phyloP scores from a whole-genome alignment of 2,329 filamentous ascomycete genomes.

The Moelleriella libera region DNA sequence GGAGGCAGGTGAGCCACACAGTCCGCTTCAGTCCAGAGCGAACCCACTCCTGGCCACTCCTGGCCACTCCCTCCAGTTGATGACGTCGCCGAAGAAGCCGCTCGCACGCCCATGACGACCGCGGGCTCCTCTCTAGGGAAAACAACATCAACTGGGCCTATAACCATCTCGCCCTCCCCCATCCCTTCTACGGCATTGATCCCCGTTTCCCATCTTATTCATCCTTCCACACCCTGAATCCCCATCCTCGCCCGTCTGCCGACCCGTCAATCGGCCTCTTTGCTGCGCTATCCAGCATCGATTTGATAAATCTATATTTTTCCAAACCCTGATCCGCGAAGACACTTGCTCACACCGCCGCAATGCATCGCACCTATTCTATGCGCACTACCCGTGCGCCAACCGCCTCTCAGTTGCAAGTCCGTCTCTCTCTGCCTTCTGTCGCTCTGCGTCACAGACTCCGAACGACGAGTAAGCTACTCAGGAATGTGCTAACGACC shows the following conservation, averaged over 20 bases:
- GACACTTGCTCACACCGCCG: slow-evolving; percentile 11
- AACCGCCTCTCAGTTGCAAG: slow-evolving; percentile 67
- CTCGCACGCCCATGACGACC: slow-evolving; percentile 3
- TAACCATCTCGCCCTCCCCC: slow-evolving; percentile 5
- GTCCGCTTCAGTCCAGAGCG: neutral
- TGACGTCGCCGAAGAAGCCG: slow-evolving; percentile 8
- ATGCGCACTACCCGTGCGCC: slow-evolving; percentile 96
- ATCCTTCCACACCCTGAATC: neutral
- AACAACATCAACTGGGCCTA: slow-evolving; percentile 5
- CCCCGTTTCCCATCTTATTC: neutral
- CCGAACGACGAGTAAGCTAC: too few relatives aligned
- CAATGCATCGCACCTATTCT: slow-evolving; percentile 96
- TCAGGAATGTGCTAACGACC: too few relatives aligned
- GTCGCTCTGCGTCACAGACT: too few relatives aligned
- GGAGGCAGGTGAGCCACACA: neutral
- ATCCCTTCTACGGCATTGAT: neutral
- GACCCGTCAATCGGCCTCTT: neutral
- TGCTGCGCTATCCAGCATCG: too few relatives aligned
- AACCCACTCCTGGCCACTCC: neutral
- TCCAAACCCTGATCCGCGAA: too few relatives aligned
- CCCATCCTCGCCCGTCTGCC: neutral
- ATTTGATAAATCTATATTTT: too few relatives aligned
- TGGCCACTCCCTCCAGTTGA: slow-evolving; percentile 2
- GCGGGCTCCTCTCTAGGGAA: neutral
- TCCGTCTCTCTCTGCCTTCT: slow-evolving; percentile 14